Conservation (phyloP, 169 alveolate genomes). For the Perkinsus olseni region DNA sequence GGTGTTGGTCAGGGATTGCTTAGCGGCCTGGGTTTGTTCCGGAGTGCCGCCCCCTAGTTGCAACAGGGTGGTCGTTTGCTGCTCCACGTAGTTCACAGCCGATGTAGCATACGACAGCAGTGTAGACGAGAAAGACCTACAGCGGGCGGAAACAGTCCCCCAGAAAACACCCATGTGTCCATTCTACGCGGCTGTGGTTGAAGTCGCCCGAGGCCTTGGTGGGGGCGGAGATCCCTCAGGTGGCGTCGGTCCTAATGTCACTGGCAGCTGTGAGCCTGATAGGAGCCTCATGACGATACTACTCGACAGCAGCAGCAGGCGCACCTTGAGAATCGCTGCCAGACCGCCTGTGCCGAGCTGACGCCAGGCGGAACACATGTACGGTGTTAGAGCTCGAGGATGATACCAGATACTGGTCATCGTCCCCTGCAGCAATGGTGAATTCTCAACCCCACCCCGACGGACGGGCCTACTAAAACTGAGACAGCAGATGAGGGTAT, state of each 20-base stretch:
- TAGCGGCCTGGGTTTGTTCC: neutral
- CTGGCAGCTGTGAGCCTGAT: neutral
- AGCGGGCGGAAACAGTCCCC: too few species aligned
- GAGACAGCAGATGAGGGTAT: neutral
- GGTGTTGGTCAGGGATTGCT: neutral
- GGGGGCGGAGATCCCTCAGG: neutral
- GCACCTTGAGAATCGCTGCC: neutral
- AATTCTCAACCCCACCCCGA: neutral
- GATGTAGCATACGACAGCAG: neutral
- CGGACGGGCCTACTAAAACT: neutral
- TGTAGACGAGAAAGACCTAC: neutral
- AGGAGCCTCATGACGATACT: neutral
- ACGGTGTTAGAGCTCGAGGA: neutral
- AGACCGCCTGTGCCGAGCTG: neutral
- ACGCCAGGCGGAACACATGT: neutral
- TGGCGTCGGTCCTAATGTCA: neutral
- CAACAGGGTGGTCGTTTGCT: neutral
- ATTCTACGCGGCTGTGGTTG: neutral
- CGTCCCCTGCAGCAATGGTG: neutral
- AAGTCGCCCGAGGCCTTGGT: neutral
- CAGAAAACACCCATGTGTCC: too few species aligned
- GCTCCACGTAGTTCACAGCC: neutral
- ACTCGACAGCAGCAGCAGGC: neutral
- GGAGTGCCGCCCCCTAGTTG: neutral
- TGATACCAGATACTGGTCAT: neutral